Evolutionary conservation across 75 land plant genomes (phyloP).

Genomic region (Selaginella tamariscina): DNA sequence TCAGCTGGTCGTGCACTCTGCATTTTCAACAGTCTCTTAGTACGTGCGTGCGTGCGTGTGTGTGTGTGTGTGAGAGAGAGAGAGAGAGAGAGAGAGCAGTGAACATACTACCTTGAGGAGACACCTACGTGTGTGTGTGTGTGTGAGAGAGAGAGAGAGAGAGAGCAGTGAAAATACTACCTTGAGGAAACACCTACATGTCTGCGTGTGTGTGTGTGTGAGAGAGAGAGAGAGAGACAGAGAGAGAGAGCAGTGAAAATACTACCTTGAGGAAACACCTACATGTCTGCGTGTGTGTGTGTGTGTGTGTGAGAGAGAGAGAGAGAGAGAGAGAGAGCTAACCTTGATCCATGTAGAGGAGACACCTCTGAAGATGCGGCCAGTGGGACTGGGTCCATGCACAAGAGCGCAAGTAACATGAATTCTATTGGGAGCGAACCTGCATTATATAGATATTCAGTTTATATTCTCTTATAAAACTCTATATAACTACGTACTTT

Average conservation of each 20-base stretch:
- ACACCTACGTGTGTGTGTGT: constrained; percentile 70
- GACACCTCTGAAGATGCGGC: constrained; percentile 79
- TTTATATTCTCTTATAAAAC: neutral
- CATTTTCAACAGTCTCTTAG: neutral
- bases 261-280: constrained; percentile 95
- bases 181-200: constrained; percentile 91
- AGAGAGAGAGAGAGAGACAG: neutral
- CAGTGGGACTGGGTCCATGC: constrained; percentile 71
- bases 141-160: neutral
- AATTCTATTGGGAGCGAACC: constrained; percentile 66
- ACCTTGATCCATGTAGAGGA: constrained; percentile 99
- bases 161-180: constrained; percentile 74
- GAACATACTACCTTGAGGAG: constrained; percentile 98
- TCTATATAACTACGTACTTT: constrained; percentile 22
- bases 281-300: no score
- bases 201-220: no score
- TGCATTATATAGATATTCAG: constrained; percentile 12
- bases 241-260: constrained; percentile 44
- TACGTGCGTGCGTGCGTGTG: no score
- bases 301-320: neutral
- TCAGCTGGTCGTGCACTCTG: constrained; percentile 28
- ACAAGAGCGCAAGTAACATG: constrained; percentile 96
- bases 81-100: constrained; percentile 6
- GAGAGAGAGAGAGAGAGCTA: neutral
- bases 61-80: neutral